Evolutionary conservation across 202 grass and related monocot species (phyloP).

Genomic region (Saccharum hybrid): DNA sequence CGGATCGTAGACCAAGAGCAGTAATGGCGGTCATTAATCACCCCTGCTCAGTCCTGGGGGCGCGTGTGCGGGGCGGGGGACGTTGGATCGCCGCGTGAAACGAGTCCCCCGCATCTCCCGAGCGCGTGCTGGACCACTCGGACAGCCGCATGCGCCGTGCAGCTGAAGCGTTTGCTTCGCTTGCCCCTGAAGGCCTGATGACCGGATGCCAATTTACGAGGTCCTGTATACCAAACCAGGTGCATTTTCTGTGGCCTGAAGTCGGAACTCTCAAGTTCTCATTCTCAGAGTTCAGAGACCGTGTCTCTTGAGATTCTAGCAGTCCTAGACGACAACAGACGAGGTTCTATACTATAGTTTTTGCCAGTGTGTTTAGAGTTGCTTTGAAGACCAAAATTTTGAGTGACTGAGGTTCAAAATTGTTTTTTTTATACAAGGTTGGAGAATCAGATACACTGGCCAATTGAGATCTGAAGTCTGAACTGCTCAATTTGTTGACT

Average conservation of each 20-base stretch:
- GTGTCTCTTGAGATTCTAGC: too few species aligned
- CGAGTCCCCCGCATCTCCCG: too few species aligned
- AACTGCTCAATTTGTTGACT: not conserved
- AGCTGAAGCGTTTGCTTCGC: not conserved
- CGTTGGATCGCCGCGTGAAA: too few species aligned
- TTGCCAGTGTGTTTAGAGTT: too few species aligned
- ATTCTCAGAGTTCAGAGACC: too few species aligned
- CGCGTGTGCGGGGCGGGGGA: too few species aligned
- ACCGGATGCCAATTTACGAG: too few species aligned
- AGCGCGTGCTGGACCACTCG: too few species aligned
- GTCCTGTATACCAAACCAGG: not conserved
- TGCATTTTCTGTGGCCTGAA: not conserved
- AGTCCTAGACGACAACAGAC: too few species aligned
- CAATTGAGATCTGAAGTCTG: too few species aligned
- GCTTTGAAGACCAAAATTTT: not conserved
- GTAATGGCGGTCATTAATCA: slow-evolving; percentile 31
- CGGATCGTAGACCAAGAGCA: slow-evolving; percentile 16
- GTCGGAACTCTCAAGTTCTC: too few species aligned
- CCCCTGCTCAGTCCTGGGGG: not conserved
- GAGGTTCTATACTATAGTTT: too few species aligned
- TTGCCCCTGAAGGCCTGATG: not conserved
- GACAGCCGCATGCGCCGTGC: not conserved
- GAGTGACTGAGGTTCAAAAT: not conserved
- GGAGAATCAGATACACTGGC: not conserved
- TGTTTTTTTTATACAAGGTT: not conserved